phyloP scores from a whole-genome alignment of 805 yeast species.

The Candida gorgasii region DNA sequence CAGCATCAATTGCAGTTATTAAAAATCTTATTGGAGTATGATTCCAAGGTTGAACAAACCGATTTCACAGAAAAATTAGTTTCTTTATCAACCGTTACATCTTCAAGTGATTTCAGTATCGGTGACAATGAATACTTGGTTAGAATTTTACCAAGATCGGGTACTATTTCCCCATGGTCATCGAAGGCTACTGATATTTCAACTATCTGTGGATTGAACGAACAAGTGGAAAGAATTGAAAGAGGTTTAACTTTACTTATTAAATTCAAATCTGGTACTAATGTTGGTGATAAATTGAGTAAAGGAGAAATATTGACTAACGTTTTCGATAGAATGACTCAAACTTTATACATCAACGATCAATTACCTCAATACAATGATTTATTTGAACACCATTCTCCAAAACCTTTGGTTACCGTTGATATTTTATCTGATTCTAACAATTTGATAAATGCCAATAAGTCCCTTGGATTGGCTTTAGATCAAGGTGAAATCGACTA shows the following conservation, averaged over 20 bases:
- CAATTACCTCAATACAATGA: slow-evolving; percentile 66
- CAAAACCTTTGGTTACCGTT: slow-evolving; percentile 79
- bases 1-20: slow-evolving; percentile 49
- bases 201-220: slow-evolving; percentile 78
- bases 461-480: slow-evolving; percentile 86
- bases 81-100: slow-evolving; percentile 23
- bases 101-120: slow-evolving; percentile 17
- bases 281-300: slow-evolving; percentile 34
- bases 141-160: slow-evolving; percentile 85
- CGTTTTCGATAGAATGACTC: slow-evolving; percentile 95
- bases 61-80: slow-evolving; percentile 41
- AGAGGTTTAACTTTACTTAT: slow-evolving; percentile 82
- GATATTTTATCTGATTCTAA: slow-evolving; percentile 59
- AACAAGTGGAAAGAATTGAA: slow-evolving; percentile 78
- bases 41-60: slow-evolving; percentile 61
- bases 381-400: slow-evolving; percentile 73
- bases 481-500: slow-evolving; percentile 93
- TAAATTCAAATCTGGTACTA: slow-evolving; percentile 55
- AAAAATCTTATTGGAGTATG: slow-evolving; percentile 70
- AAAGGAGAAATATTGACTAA: slow-evolving; percentile 59
- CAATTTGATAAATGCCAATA: slow-evolving; percentile 74
- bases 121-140: slow-evolving; percentile 46
- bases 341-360: slow-evolving; percentile 55
- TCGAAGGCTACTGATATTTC: slow-evolving; percentile 97
- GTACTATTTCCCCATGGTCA: slow-evolving; percentile 99